Conservation (phyloP, 352 stramenopile species). For the Globisporangium orthogonon region DNA sequence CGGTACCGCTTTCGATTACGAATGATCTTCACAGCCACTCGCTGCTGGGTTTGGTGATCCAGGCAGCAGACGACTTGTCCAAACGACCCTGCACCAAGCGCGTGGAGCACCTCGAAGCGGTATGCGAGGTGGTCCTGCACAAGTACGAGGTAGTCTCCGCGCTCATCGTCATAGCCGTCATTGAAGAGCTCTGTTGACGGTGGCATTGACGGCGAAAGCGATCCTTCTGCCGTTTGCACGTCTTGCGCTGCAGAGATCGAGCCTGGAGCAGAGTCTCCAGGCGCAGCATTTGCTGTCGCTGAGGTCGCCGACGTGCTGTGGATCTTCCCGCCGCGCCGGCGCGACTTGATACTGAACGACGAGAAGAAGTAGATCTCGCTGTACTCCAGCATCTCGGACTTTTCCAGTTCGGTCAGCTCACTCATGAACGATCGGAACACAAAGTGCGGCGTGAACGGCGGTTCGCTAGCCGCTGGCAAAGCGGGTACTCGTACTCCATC, state of each 20-base stretch:
- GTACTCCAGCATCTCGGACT: conserved; percentile 42
- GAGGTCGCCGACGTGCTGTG: conserved; percentile 7
- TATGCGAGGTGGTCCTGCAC: conserved; percentile 91
- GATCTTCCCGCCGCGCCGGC: conserved; percentile 25
- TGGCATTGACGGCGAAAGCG: background rate
- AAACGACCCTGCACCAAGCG: conserved; percentile 97
- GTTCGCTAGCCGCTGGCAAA: conserved; percentile 14
- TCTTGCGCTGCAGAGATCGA: background rate
- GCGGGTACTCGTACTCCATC: background rate
- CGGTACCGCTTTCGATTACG: conserved; percentile 95
- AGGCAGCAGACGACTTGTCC: conserved; percentile 96
- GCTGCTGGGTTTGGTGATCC: conserved; percentile 70
- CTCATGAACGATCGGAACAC: conserved; percentile 2
- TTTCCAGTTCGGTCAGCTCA: conserved; percentile 46
- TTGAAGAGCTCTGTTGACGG: conserved; percentile 54
- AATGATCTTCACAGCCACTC: conserved; percentile 98
- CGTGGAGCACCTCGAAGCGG: conserved; percentile 92
- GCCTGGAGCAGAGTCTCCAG: background rate
- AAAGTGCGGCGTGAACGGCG: conserved; percentile 22
- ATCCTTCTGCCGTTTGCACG: background rate
- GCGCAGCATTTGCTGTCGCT: background rate
- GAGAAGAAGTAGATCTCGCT: conserved; percentile 48
- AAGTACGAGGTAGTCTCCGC: conserved; percentile 96
- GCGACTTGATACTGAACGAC: conserved; percentile 24
- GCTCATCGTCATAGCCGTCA: conserved; percentile 94